Conservation (phyloP, 2,329 filamentous ascomycete genomes). For the Botryotinia narcissicola region DNA sequence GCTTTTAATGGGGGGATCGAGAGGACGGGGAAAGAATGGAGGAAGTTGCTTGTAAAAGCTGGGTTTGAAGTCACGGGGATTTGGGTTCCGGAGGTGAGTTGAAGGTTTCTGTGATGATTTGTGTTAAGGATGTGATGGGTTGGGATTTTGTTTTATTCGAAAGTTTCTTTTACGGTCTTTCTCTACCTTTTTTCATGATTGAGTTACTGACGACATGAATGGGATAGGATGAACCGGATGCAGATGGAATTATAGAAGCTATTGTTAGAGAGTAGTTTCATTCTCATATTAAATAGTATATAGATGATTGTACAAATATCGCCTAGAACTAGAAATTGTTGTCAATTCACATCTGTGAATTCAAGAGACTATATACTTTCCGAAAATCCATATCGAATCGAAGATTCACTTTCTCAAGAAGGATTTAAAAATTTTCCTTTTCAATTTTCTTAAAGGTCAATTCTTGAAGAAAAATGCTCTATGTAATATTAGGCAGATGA, state of each 20-base stretch:
- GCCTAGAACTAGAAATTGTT: not conserved
- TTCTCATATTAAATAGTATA: not conserved
- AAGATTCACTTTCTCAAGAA: not conserved
- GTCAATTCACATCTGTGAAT: not conserved
- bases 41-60: not conserved
- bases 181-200: accelerated
- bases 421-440: not conserved
- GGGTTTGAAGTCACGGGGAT: not conserved
- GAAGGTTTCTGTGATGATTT: not conserved
- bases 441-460: not conserved
- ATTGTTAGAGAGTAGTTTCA: not conserved
- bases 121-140: not conserved
- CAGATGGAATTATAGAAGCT: not conserved
- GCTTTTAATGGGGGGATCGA: not conserved
- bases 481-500: not conserved
- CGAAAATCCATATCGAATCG: not conserved
- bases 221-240: not conserved
- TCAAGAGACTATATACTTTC: not conserved
- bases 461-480: not conserved
- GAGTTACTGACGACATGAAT: not conserved
- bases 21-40: not conserved
- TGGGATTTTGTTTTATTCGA: not conserved
- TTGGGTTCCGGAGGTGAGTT: not conserved
- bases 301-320: not conserved
- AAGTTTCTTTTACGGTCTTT: accelerated